These are phyloP conservation scores for Stropharia rugosoannulata DNA, from an alignment of 768 basidiomycete genomes.

Conservation along the genomic window DNA sequence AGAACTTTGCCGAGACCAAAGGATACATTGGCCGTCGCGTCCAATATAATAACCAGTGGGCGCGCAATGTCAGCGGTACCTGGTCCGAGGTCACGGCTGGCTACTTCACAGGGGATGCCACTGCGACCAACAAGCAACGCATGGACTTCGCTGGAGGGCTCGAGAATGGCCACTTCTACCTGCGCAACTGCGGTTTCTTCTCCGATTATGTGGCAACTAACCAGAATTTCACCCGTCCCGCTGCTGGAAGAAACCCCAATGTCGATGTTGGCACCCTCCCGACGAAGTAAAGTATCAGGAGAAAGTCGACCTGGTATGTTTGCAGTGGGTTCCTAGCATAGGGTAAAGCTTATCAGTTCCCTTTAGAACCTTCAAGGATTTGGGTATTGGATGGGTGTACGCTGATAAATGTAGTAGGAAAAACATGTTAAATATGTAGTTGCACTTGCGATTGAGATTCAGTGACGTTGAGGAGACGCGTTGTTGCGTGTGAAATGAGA, in stretches of 20 bases:
- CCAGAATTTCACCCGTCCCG: slow-evolving; percentile 8
- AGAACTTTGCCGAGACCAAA: slow-evolving; percentile 12
- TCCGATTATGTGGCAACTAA: slow-evolving; percentile 6
- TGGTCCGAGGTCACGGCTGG: slow-evolving; percentile 11
- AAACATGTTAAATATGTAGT: too few species aligned
- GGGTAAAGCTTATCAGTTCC: too few species aligned
- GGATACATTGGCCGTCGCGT: slow-evolving; percentile 11
- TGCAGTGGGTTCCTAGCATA: too few species aligned
- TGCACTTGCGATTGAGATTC: too few species aligned
- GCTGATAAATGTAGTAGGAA: too few species aligned
- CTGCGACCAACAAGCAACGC: slow-evolving; percentile 6
- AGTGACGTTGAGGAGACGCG: too few species aligned
- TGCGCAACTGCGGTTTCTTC: slow-evolving; percentile 9
- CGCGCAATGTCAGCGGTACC: slow-evolving; percentile 13
- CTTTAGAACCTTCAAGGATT: too few species aligned
- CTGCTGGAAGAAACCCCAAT: slow-evolving; percentile 1
- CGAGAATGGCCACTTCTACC: slow-evolving; percentile 7
- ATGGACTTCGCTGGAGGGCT: slow-evolving; percentile 9
- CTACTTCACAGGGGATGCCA: slow-evolving; percentile 8
- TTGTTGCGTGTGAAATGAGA: too few species aligned
- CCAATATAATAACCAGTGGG: slow-evolving; percentile 12
- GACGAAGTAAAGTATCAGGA: too few species aligned
- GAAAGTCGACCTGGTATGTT: too few species aligned
- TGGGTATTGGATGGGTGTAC: too few species aligned
- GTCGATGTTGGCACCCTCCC: neutral